These are phyloP conservation scores for Mortierella sp. DNA, from an alignment of 371 early-diverging fungal species.

Conservation along the genomic window DNA sequence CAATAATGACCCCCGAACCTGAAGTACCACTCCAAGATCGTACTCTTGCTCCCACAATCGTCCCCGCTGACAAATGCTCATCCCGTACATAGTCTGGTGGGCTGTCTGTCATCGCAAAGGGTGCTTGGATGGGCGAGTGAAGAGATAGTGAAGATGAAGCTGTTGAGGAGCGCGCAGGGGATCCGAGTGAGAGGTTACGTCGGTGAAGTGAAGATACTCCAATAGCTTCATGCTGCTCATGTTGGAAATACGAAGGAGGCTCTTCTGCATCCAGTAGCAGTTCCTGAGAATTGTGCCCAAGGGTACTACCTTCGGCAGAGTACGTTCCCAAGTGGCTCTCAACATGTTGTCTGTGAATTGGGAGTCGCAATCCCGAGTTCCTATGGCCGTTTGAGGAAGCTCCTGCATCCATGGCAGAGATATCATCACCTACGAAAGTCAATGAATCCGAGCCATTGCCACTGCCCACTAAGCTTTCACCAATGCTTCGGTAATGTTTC, in stretches of 20 bases:
- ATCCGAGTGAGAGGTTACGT: constrained; percentile 37
- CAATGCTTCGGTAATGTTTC: constrained; percentile 43
- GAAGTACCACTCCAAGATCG: background rate
- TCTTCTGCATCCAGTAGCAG: constrained; percentile 30
- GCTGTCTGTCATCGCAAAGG: constrained; percentile 15
- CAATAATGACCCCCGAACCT: background rate
- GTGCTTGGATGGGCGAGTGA: constrained; percentile 17
- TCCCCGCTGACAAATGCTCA: constrained; percentile 5
- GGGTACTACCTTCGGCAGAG: constrained; percentile 20
- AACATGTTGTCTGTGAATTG: constrained; percentile 32
- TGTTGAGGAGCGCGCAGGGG: constrained; percentile 43
- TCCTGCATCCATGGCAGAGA: background rate
- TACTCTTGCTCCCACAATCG: background rate
- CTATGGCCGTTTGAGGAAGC: background rate
- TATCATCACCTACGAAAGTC: background rate
- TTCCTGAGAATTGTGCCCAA: constrained; percentile 30
- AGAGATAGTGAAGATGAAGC: constrained; percentile 47
- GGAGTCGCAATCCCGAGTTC: background rate
- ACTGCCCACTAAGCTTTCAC: constrained; percentile 27
- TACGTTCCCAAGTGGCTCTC: constrained; percentile 23
- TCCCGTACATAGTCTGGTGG: constrained; percentile 50
- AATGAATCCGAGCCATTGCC: background rate
- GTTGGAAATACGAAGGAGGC: constrained; percentile 47
- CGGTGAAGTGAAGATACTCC: constrained; percentile 20
- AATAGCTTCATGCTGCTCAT: constrained; percentile 14